phyloP scores from a whole-genome alignment of 73 alveolate genomes.

The Vitrella brassicaformis region DNA sequence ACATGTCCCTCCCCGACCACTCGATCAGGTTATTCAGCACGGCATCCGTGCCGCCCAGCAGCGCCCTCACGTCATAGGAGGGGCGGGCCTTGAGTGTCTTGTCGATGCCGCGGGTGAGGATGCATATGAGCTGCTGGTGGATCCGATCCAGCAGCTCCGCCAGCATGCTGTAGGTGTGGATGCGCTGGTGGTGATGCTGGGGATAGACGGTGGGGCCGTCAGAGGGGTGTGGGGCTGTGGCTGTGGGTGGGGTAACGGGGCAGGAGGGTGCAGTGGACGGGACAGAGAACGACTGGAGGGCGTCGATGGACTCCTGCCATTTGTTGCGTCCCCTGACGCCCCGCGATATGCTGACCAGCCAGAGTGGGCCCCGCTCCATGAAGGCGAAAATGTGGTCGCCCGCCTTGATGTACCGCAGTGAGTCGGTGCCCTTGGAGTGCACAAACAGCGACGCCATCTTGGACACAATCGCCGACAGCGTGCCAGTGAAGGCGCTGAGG shows the following conservation, averaged over 20 bases:
- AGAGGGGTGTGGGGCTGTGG: no score
- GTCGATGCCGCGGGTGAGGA: not conserved
- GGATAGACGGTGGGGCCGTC: no score
- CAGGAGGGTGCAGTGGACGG: no score
- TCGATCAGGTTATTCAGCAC: conserved; percentile 16
- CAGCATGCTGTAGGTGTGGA: no score
- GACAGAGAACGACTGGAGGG: no score
- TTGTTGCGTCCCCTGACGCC: no score
- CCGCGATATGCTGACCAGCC: conserved; percentile 1
- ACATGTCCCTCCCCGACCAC: conserved; percentile 7
- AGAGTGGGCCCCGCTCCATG: conserved; percentile 30
- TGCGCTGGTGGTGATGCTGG: no score
- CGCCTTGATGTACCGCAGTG: conserved; percentile 16
- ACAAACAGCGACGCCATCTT: conserved; percentile 22
- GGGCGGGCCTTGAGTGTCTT: conserved; percentile 3
- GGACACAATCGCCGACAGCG: conserved; percentile 35
- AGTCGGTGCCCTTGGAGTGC: not conserved
- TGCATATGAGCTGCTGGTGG: not conserved
- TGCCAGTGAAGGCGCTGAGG: conserved; percentile 29
- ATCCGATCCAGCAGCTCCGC: not conserved
- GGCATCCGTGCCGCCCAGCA: conserved; percentile 37
- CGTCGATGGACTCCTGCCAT: no score
- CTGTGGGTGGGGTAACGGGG: no score
- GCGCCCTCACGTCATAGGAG: conserved; percentile 24
- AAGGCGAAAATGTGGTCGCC: conserved; percentile 32